phyloP scores from a whole-genome alignment of 805 yeast species.

The Yamadazyma scolyti region DNA sequence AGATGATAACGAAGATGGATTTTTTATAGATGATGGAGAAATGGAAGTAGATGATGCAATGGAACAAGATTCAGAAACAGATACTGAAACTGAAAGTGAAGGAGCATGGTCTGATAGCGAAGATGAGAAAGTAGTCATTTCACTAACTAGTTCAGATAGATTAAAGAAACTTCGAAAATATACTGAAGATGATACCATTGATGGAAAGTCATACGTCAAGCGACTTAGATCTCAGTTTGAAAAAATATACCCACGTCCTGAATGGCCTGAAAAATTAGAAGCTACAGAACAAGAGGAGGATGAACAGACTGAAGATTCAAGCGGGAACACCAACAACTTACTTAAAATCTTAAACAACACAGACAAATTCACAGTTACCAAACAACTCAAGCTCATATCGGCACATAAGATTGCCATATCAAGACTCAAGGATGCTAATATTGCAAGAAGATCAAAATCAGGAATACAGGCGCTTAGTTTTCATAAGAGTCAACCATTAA shows the following conservation, averaged over 20 bases:
- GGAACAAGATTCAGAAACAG: slow-evolving; percentile 10
- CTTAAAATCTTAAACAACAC: slow-evolving; percentile 28
- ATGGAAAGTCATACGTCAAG: slow-evolving; percentile 57
- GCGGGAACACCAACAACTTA: slow-evolving; percentile 26
- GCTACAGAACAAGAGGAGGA: slow-evolving; percentile 17
- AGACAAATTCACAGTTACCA: slow-evolving; percentile 37
- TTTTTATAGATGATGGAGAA: slow-evolving; percentile 18
- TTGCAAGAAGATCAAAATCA: slow-evolving; percentile 61
- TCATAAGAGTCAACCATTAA: slow-evolving; percentile 79
- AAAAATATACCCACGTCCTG: slow-evolving; percentile 76
- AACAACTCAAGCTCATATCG: slow-evolving; percentile 57
- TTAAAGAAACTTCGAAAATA: slow-evolving; percentile 67
- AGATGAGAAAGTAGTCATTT: slow-evolving; percentile 69
- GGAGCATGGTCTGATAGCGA: slow-evolving; percentile 84
- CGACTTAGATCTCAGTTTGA: slow-evolving; percentile 72
- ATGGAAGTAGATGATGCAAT: slow-evolving; percentile 14
- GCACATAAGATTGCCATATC: slow-evolving; percentile 68
- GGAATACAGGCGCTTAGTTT: slow-evolving; percentile 84
- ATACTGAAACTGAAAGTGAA: slow-evolving; percentile 13
- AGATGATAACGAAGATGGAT: slow-evolving; percentile 29
- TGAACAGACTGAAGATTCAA: slow-evolving; percentile 16
- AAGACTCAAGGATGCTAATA: slow-evolving; percentile 86
- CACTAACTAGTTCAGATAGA: slow-evolving; percentile 56
- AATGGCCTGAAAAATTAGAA: slow-evolving; percentile 56
- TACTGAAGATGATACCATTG: slow-evolving; percentile 48